Conservation (phyloP, 179 eudicot species). For the Vitellaria paradoxa region DNA sequence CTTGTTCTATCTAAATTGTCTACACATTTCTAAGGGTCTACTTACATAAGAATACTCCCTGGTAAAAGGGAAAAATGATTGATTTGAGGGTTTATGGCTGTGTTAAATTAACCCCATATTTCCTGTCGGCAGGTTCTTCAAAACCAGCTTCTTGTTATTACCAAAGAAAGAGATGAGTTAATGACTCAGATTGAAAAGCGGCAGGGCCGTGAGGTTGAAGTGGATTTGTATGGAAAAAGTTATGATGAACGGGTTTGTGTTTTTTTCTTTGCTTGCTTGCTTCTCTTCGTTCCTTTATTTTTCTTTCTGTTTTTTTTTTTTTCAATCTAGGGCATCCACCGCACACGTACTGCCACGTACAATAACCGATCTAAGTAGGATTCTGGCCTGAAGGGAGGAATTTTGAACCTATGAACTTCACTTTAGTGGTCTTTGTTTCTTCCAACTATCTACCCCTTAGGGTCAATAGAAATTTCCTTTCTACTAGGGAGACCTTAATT, state of each 20-base stretch:
- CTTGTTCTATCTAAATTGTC: background rate
- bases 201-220: slow-evolving; percentile 23
- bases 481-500: background rate
- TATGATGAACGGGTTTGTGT: slow-evolving; percentile 29
- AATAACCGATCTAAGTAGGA: background rate
- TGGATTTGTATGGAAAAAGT: slow-evolving; percentile 19
- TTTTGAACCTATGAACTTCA: background rate
- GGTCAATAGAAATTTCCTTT: slow-evolving; percentile 13
- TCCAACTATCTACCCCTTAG: background rate
- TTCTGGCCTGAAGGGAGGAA: background rate
- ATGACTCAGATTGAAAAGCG: slow-evolving; percentile 33
- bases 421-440: background rate
- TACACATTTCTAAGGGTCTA: background rate
- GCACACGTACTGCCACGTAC: background rate
- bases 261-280: background rate
- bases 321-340: background rate
- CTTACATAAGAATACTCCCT: background rate
- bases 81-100: background rate
- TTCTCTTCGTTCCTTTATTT: background rate
- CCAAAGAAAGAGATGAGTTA: slow-evolving; percentile 37
- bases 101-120: background rate
- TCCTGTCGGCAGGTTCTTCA: slow-evolving; percentile 17
- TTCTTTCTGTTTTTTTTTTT: background rate
- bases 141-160: slow-evolving; percentile 28
- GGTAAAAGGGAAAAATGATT: background rate